Base-by-base conservation (phyloP, 2,329 filamentous ascomycete species). In the Colletotrichum kahawae region DNA sequence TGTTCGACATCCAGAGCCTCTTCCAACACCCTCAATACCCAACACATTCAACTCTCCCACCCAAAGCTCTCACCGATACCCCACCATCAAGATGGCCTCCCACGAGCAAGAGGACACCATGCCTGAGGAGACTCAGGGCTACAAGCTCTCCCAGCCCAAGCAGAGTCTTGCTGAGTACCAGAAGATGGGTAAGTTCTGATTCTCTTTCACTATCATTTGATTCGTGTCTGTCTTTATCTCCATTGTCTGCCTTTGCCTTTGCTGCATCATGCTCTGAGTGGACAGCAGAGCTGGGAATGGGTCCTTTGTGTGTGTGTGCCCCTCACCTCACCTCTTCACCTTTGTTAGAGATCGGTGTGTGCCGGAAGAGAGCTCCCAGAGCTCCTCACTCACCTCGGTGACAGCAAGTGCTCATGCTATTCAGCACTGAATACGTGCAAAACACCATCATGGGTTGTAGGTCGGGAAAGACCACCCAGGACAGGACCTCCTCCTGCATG, bases 121-220 rank as follows among this genome's bases (percentile, higher is more conserved):
- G 85, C 93, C 95, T 78, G 94, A 97, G 88, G 91, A 93, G 88
- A 98, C 96, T 79, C 93, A 96, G 87, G 96, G 96, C 84, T 98
- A 98, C 93, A 98, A 97, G 92, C 94, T 98, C 83, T 96, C 95
- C 79, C 95, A 98, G 92, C 90, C 90, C 77, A 98, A 98, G 93
- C 98, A 98, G 92, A 97, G 95, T 80, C 90, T 99, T 82, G 95
- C 96, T 78, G 95, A 98, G 86, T 98, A 98, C 87, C 91, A 96
- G 83, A 90, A 98, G 85, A 94, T 99, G 87, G 97, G 95, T 98
- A 89, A 82, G 94, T 89, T 29, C 74, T 51, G 63, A 63, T n/a
- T 31, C 43, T n/a, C 43, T 57, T 74, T 65, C 27, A 33, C 57
- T 21, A 24, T 18, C 12, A 48, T 38, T 14, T 33, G 27, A 57